Evolutionary conservation across 805 yeast genomes (phyloP), one percentile per base, ranked within the genome.

Genomic region (Hanseniaspora taiwanica): DNA sequence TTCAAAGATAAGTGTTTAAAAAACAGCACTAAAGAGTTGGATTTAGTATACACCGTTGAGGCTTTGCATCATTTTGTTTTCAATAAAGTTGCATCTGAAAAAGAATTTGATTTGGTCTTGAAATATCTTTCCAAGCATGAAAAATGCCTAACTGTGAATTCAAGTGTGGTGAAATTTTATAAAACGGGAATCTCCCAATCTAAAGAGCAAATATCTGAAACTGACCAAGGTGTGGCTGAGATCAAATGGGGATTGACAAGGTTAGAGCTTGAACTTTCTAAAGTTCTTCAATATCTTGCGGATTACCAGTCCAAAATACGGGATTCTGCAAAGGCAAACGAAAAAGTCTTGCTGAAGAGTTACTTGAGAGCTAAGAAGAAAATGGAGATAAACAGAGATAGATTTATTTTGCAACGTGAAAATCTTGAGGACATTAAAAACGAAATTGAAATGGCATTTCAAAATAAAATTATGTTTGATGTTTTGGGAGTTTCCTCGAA

Each of bases 401-500:
- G 58, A 24, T 55, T 65, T 16, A 46, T 63, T 21, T 50, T 46
- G 4, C 54, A 62, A 31, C 49, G 56, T 9, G 57, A 53, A 31
- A 70, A 68, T 43, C 51, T 71, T 17, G 62, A 58, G 37, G 47
- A 56, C 5, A 56, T 69, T 2, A 48, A 64, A 39, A 52, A 48
- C 40, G 64, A 66, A 42, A 60, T 71, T 37, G 71, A 71, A 47
- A 56, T 59, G 38, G 66, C 74, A 3, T 48, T 62, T 9, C 64
- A 65, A 9, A 69, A 69, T 46, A 53, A 55, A 24, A 56, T 61
- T 17, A 47, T 70, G 5, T 39, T 65, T 6, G 53, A 51, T 14
- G 65, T 69, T 2, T 44, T 71, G 17, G 52, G 56, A 39, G 53
- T 58, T 14, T 63, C 71, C 18, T 53, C 60, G 4, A 48, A 49